Evolutionary conservation across 345 rosid species (phyloP).

Genomic region (Salix suchowensis): DNA sequence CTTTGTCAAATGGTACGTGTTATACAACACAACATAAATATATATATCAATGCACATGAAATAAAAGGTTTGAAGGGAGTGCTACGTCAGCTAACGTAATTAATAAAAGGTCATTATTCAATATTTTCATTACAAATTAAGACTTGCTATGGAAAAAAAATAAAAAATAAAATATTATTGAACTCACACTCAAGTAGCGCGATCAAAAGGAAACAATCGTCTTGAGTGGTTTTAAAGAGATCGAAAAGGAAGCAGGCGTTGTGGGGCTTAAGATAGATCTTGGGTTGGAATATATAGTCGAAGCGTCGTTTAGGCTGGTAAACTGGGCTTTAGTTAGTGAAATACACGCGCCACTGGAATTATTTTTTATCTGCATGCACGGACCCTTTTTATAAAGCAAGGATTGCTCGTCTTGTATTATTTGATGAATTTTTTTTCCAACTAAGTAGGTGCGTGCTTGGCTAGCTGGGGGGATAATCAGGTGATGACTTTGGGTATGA

Average conservation of each 20-base stretch:
- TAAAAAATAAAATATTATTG: background rate
- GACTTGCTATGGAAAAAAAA: background rate
- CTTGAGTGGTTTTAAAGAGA: background rate
- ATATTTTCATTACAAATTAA: background rate
- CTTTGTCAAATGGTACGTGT: too few relatives aligned
- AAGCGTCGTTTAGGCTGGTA: slow-evolving; percentile 24
- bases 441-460: background rate
- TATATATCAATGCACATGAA: background rate
- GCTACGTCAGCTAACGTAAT: background rate
- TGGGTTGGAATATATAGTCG: background rate
- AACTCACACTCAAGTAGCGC: background rate
- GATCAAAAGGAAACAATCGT: slow-evolving; percentile 5
- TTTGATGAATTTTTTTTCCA: background rate
- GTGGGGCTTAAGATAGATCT: background rate
- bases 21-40: too few relatives aligned
- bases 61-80: background rate
- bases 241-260: background rate
- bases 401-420: background rate
- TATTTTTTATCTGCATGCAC: too few relatives aligned
- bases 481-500: slow-evolving; percentile 14
- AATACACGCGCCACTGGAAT: too few relatives aligned
- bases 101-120: background rate
- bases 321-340: background rate
- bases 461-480: background rate
- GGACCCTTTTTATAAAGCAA: background rate